These are phyloP conservation scores for Colletotrichum ledebouriae DNA, from an alignment of 2,329 filamentous ascomycete genomes.

Conservation along the genomic window DNA sequence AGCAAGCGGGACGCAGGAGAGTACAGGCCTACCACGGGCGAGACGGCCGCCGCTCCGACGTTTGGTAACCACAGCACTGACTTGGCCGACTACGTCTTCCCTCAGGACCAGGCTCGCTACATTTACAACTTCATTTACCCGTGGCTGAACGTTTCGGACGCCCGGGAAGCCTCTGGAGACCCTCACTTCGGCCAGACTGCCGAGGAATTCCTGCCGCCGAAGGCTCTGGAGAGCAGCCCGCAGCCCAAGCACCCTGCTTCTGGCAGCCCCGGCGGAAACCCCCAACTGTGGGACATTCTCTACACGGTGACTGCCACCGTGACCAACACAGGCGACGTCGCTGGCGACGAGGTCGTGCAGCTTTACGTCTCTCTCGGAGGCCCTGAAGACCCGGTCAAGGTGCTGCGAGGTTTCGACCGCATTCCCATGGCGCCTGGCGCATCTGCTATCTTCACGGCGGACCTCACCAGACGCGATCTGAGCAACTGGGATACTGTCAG, in stretches of 20 bases:
- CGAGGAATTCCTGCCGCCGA: slow-evolving; percentile 71
- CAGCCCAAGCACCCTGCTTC: slow-evolving; percentile 67
- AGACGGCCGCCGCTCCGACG: slow-evolving; percentile 72
- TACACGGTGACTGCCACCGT: slow-evolving; percentile 77
- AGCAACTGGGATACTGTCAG: slow-evolving; percentile 84
- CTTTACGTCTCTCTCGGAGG: slow-evolving; percentile 87
- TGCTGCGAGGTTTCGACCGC: slow-evolving; percentile 86
- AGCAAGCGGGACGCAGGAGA: slow-evolving; percentile 60
- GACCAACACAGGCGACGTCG: slow-evolving; percentile 76
- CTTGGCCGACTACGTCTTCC: slow-evolving; percentile 77
- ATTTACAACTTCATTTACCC: slow-evolving; percentile 76
- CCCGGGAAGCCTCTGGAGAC: slow-evolving; percentile 67
- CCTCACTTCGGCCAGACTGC: slow-evolving; percentile 71
- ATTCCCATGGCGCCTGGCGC: slow-evolving; percentile 79
- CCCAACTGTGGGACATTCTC: slow-evolving; percentile 75
- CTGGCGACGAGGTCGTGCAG: slow-evolving; percentile 81
- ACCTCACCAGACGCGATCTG: slow-evolving; percentile 83
- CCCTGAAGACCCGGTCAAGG: slow-evolving; percentile 73
- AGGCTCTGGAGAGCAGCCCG: slow-evolving; percentile 66
- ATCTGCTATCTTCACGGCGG: slow-evolving; percentile 74
- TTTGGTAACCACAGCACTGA: slow-evolving; percentile 75
- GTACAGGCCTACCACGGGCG: slow-evolving; percentile 72
- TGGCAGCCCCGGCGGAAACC: slow-evolving; percentile 74
- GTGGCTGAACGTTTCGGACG: slow-evolving; percentile 75
- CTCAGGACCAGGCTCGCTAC: slow-evolving; percentile 64